Base-by-base conservation (phyloP, 192 early-diverging fungal species). In the Podochytrium sp. region DNA sequence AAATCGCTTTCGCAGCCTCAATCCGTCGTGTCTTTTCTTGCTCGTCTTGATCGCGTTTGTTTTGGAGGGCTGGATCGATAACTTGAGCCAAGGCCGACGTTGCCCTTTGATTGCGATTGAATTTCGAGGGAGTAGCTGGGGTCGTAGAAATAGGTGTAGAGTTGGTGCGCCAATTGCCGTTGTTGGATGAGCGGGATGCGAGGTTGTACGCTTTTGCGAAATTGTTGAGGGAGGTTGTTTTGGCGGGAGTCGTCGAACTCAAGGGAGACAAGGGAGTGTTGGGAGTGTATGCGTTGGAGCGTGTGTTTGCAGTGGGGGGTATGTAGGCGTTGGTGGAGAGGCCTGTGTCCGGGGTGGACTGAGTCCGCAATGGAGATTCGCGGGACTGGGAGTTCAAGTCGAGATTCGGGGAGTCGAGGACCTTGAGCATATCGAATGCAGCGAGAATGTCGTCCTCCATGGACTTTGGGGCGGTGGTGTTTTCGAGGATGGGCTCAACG, bases 391-490 rank as follows among this genome's bases (percentile, higher is more conserved):
- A 14, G 55, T 25, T 27, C 16, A 25, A 27, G 55, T 32, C 55
- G 27, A 27, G 30, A 27, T 27, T 10, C 23, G 63, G 43, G 3
- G 32, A 57, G 32, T 71, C 69, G 3, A 58, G 25, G 20, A 14
- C 10, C 12, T 51, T 12, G 20, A 71, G 18, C 25, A 71, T 42
- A 1, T 71, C 56, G 30, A 71, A 59, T 40, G 69, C 47, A 32
- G 69, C 69, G 14, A 71, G 52, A 47, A 71, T 71, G 39, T 71
- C 69, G 37, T 71, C 52, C 37, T 71, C 69, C 30, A 71, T 59
- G 6, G 55, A 71, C 40, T 27, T 49, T 37, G 29, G 37, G 27
- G 16, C 0, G 16, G 32, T 10, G 6, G 10, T 62, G 38, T 57
- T 57, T 10, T 57, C 27, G 43, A 47, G 7, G 43, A 47, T 47